A percentile compares a stretch with the other conserved stretches of the same genome.
These are phyloP conservation scores for bread wheat (Triticum aestivum) DNA, from an alignment of 176 grass and related monocot species.

Conservation along the genomic window DNA sequence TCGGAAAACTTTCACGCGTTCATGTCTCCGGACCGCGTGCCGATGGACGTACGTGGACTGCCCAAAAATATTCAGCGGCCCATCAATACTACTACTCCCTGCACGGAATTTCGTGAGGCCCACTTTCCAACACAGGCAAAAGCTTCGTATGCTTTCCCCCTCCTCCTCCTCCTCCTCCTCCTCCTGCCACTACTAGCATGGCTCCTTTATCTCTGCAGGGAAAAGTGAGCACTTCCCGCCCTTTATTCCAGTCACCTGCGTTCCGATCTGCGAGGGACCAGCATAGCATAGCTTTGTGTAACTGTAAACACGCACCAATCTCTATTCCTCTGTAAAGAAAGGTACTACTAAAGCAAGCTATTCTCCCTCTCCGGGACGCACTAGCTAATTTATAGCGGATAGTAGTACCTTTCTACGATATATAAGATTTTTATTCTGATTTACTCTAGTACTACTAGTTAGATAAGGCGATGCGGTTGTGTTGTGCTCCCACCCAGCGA, in stretches of 20 bases:
- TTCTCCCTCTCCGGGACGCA: not conserved
- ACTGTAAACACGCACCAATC: not conserved
- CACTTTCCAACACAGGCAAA: conserved; percentile 3
- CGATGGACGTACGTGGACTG: not conserved
- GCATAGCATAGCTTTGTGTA: not conserved
- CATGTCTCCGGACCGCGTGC: not conserved
- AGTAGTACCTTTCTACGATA: not conserved
- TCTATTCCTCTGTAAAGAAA: not conserved
- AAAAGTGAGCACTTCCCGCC: conserved; percentile 23
- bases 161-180: too few relatives aligned
- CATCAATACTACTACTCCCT: not conserved
- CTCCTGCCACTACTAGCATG: not conserved
- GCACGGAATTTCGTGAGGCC: conserved; percentile 2
- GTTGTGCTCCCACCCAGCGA: not conserved
- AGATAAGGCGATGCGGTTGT: not conserved
- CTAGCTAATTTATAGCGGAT: conserved; percentile 9
- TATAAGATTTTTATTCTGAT: not conserved
- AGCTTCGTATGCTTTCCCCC: not conserved
- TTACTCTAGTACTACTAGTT: too few relatives aligned
- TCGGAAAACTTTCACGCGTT: not conserved
- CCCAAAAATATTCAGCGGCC: conserved; percentile 15
- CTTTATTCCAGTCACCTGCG: not conserved
- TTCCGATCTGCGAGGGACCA: conserved; percentile 14
- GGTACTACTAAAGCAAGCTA: too few relatives aligned
- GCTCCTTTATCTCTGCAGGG: not conserved